Evolutionary conservation across 148 eudicot species (phyloP).

Genomic region (Cornus controversa): DNA sequence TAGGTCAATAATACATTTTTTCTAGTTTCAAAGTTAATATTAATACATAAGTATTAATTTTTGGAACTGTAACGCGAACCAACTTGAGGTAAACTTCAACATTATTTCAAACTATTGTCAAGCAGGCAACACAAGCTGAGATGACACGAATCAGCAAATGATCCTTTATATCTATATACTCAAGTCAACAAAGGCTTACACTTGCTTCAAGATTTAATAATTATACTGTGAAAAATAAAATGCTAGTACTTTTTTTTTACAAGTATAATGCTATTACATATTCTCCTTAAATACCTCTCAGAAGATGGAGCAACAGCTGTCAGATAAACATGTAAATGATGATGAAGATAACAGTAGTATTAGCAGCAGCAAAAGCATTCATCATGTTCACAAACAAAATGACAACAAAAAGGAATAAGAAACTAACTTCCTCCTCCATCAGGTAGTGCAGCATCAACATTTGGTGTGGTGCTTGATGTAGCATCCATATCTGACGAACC

Average conservation of each 20-base stretch:
- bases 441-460: slow-evolving; percentile 57
- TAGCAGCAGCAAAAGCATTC: neutral
- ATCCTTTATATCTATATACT: too few relatives aligned
- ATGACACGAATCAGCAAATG: too few relatives aligned
- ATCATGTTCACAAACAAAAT: neutral
- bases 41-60: too few relatives aligned
- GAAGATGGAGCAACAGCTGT: neutral
- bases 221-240: too few relatives aligned
- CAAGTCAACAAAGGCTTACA: neutral
- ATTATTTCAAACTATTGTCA: too few relatives aligned
- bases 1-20: too few relatives aligned
- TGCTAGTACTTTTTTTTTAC: too few relatives aligned
- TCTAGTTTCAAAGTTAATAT: too few relatives aligned
- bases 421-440: slow-evolving; percentile 96
- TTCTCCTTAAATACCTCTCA: neutral
- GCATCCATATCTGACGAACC: slow-evolving; percentile 59
- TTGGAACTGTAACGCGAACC: too few relatives aligned
- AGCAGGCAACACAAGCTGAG: neutral
- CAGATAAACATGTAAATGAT: neutral
- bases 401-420: slow-evolving; percentile 4
- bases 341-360: neutral
- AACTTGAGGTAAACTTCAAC: too few relatives aligned
- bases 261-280: too few relatives aligned
- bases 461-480: slow-evolving; percentile 43
- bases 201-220: neutral